Percentiles rank a stretch among this genome's conserved stretches.
These are phyloP conservation scores for Saccharomycopsis hybrid DNA, from an alignment of 1,139 yeast species.

Conservation along the genomic window DNA sequence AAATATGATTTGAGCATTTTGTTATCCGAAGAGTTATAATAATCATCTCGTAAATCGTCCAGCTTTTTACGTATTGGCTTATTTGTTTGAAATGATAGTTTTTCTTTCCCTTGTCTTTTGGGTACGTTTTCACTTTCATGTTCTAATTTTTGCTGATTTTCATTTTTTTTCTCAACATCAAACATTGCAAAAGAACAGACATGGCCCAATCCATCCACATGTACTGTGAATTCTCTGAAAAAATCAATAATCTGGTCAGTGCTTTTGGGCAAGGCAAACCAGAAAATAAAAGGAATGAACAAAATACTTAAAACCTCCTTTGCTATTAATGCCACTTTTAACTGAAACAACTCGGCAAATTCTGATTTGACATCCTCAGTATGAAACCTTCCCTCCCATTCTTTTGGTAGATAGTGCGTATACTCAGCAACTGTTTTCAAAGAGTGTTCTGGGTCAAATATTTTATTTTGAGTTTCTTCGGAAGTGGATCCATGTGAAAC, in stretches of 20 bases:
- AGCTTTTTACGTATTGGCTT: neutral
- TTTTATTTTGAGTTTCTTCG: conserved; percentile 42
- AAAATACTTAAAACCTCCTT: conserved; percentile 78
- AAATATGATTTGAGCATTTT: conserved; percentile 90
- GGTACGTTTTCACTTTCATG: neutral
- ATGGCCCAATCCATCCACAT: conserved; percentile 91
- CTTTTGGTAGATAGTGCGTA: conserved; percentile 83
- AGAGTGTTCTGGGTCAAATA: conserved; percentile 88
- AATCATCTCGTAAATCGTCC: conserved; percentile 33
- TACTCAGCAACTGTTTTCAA: conserved; percentile 70
- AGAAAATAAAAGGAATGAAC: conserved; percentile 79
- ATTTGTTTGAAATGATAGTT: conserved; percentile 21
- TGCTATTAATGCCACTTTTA: conserved; percentile 64
- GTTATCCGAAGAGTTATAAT: conserved; percentile 57
- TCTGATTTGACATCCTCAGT: conserved; percentile 78
- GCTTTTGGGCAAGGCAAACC: conserved; percentile 71
- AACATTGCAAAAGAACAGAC: conserved; percentile 94
- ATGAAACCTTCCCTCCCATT: conserved; percentile 82
- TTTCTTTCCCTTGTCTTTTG: conserved; percentile 1
- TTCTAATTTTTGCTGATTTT: too few species aligned
- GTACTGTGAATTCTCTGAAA: conserved; percentile 80
- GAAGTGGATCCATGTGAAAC: conserved; percentile 47
- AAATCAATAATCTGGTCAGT: conserved; percentile 80
- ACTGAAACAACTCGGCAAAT: conserved; percentile 70
- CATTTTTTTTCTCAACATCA: conserved; percentile 50